phyloP scores from a whole-genome alignment of 2,329 filamentous ascomycete species.

The Claviceps citrina region DNA sequence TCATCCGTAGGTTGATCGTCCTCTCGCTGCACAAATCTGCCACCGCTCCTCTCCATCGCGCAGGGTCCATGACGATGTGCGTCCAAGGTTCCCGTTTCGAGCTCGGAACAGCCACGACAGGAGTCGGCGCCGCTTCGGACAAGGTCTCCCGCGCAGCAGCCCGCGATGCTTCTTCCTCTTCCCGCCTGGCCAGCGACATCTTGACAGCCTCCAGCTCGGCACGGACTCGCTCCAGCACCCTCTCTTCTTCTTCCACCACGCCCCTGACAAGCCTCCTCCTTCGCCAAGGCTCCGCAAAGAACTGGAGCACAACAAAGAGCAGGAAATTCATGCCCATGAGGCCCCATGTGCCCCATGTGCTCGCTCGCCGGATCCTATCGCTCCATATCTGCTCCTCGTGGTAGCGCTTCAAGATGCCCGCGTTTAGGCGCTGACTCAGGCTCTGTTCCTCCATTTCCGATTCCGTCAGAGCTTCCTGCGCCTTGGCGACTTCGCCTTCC shows the following conservation, averaged over 20 bases:
- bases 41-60: slow-evolving; percentile 32
- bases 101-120: not conserved
- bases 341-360: slow-evolving; percentile 96
- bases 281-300: slow-evolving; percentile 87
- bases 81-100: slow-evolving; percentile 22
- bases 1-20: slow-evolving; percentile 46
- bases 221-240: slow-evolving; percentile 32
- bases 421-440: slow-evolving; percentile 58
- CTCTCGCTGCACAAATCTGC: slow-evolving; percentile 52
- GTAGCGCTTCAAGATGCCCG: slow-evolving; percentile 76
- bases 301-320: slow-evolving; percentile 71
- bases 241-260: slow-evolving; percentile 65
- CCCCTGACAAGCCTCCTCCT: slow-evolving; percentile 64
- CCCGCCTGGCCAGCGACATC: slow-evolving; percentile 15
- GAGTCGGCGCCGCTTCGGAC: not conserved
- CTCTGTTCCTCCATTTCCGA: slow-evolving; percentile 71
- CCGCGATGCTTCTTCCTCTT: slow-evolving; percentile 7
- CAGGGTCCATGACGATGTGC: slow-evolving; percentile 25
- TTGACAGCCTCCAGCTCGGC: slow-evolving; percentile 24
- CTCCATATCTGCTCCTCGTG: slow-evolving; percentile 99
- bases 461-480: slow-evolving; percentile 55
- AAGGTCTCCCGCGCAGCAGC: slow-evolving; percentile 5
- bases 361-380: slow-evolving; percentile 89
- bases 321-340: slow-evolving; percentile 94
- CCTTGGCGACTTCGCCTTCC: slow-evolving; percentile 63